Base-by-base conservation (phyloP, 1,284 basidiomycete species). In the Thecaphora thlaspeos region DNA sequence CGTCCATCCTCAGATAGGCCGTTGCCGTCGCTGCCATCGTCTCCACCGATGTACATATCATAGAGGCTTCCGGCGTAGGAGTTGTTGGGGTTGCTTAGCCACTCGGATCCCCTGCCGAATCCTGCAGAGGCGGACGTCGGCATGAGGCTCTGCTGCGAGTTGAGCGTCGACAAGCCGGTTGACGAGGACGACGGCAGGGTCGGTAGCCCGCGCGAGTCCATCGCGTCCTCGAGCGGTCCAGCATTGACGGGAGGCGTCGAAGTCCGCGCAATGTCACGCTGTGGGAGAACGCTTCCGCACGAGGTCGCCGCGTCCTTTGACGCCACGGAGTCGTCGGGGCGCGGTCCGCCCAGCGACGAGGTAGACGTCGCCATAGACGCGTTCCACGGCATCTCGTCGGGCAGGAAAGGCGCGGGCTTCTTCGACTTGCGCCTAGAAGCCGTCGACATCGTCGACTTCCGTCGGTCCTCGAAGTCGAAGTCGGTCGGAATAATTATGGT, bases 401-500 rank as follows among this genome's bases (percentile, higher is more conserved):
- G 23, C 24, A 19, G 46, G 46, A 24, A 51, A 51, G 15, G 54
- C 23, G 3, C 26, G 11, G 26, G 26, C 26, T 28, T 28, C 26
- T 28, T 28, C 22, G 67, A 70, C 30, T 66, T 70, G 45, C 63
- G 67, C 30, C 39, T 51, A 8, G 67, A 65, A 12, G 40, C 43
- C 5, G 46, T 43, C 14, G 65, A 59, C 23, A 46, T 41, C 4
- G 23, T 34, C n/a, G 64, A 63, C 23, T 62, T 65, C 11, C 61
- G 41, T 12, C 59, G 44, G 15, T 61, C 53, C 26, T 61, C 60
- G 34, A 55, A 47, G 32, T 48, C 34, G 43, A 50, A 30, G 11
- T 53, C 61, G 9, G 64, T 48, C 7, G 71, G 68, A 38, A 73
- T 61, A 48, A 73, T 73, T 60, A 73, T 62, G 40, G 71, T 73